A percentile compares a stretch with the other conserved stretches of the same genome.
Conservation (phyloP, 371 early-diverging fungal species). For the Zychaea mexicana region DNA sequence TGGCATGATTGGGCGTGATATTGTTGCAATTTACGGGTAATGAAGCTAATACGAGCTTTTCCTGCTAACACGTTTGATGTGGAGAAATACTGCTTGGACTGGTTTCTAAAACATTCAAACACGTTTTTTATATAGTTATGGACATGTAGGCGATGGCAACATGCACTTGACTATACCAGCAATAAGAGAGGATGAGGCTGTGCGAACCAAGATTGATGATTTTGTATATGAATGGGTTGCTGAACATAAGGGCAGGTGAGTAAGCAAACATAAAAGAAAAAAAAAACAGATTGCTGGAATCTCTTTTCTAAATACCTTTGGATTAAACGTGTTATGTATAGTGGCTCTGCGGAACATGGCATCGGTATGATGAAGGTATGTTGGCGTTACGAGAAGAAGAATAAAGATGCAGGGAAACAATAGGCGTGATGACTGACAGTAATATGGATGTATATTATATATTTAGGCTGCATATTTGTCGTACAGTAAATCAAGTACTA, state of each 20-base stretch:
- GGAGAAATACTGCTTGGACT: background rate
- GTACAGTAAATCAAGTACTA: slow-evolving; percentile 57
- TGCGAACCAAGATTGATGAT: slow-evolving; percentile 80
- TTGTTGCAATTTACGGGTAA: slow-evolving; percentile 70
- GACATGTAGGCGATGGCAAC: slow-evolving; percentile 92
- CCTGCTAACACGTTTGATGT: too few relatives aligned
- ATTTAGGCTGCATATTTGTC: slow-evolving; percentile 37
- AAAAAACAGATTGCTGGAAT: too few relatives aligned
- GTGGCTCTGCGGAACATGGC: slow-evolving; percentile 76
- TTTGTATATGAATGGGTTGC: slow-evolving; percentile 81
- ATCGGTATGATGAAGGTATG: slow-evolving; percentile 61
- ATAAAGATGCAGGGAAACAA: too few relatives aligned
- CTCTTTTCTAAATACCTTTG: too few relatives aligned
- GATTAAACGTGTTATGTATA: too few relatives aligned
- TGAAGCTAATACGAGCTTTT: background rate
- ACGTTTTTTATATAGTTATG: slow-evolving; percentile 49
- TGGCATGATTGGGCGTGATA: slow-evolving; percentile 50
- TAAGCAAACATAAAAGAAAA: too few relatives aligned
- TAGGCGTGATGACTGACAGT: too few relatives aligned
- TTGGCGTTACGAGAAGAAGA: too few relatives aligned
- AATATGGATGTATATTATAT: too few relatives aligned
- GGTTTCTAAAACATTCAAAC: background rate
- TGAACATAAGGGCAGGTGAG: slow-evolving; percentile 25
- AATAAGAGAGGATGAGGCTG: slow-evolving; percentile 43
- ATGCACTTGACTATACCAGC: slow-evolving; percentile 89